Conservation (phyloP, 2,329 filamentous ascomycete species). For the Colletotrichum chrysophilum region DNA sequence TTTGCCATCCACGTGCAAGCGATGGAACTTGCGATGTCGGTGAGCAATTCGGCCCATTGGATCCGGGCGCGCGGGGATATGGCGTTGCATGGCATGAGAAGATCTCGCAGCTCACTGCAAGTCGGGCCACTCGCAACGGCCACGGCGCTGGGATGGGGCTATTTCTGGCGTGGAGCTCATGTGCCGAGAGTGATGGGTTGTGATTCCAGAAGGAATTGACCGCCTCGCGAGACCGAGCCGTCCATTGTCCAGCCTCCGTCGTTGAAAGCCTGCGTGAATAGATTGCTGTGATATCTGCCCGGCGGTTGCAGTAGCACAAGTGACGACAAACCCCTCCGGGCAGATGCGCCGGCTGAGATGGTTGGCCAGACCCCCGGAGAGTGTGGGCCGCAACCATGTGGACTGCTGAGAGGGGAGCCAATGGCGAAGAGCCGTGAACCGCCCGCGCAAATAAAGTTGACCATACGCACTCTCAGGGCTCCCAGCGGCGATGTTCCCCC, state of each 20-base stretch:
- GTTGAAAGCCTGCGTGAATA: neutral
- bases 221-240: neutral
- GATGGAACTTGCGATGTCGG: neutral
- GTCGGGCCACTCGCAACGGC: neutral
- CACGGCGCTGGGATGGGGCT: neutral
- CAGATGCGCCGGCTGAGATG: neutral
- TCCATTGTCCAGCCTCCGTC: neutral
- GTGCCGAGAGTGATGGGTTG: neutral
- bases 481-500: neutral
- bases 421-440: constrained; percentile 6
- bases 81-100: neutral
- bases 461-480: neutral
- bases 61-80: neutral
- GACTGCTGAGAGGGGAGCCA: constrained; percentile 4
- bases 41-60: neutral
- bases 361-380: neutral
- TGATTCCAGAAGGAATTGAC: neutral
- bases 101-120: neutral
- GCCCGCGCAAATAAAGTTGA: constrained; percentile 21
- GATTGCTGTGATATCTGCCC: constrained; percentile 9
- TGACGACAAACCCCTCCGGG: neutral
- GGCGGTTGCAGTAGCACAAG: constrained; percentile 21
- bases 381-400: neutral
- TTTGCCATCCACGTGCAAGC: neutral
- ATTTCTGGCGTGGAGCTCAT: neutral